Conservation (phyloP, 1,139 yeast species). For the Geotrichum bryndzae region DNA sequence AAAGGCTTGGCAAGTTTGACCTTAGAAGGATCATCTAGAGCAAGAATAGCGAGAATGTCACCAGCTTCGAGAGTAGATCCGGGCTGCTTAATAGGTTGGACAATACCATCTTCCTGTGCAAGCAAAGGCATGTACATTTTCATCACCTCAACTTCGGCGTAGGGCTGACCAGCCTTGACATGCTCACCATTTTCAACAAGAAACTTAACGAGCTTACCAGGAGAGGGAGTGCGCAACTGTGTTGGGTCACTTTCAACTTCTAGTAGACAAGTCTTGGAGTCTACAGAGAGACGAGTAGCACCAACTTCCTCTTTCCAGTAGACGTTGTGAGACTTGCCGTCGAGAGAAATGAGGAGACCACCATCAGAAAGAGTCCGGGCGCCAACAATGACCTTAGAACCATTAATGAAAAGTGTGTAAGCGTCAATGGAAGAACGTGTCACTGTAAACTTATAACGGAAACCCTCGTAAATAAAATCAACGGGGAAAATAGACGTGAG, state of each 20-base stretch:
- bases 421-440: slow-evolving; percentile 85
- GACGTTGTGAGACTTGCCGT: slow-evolving; percentile 88
- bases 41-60: slow-evolving; percentile 88
- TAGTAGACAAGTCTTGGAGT: slow-evolving; percentile 85
- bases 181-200: slow-evolving; percentile 95
- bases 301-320: slow-evolving; percentile 98
- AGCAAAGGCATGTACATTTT: slow-evolving; percentile 65
- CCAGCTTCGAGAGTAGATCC: slow-evolving; percentile 95
- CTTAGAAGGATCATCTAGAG: slow-evolving; percentile 93
- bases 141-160: slow-evolving; percentile 98
- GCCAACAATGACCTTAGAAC: slow-evolving; percentile 82
- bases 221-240: slow-evolving; percentile 96
- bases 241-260: slow-evolving; percentile 98
- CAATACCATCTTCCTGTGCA: slow-evolving; percentile 84
- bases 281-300: slow-evolving; percentile 93
- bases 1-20: slow-evolving; percentile 95
- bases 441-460: slow-evolving; percentile 88
- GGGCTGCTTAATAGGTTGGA: slow-evolving; percentile 91
- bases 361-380: slow-evolving; percentile 89
- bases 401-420: slow-evolving; percentile 86
- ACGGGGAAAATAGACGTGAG: slow-evolving; percentile 85
- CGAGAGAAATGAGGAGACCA: slow-evolving; percentile 80
- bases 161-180: slow-evolving; percentile 84
- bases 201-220: slow-evolving; percentile 93
- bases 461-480: slow-evolving; percentile 92